Evolutionary conservation across 2,329 filamentous ascomycete species (phyloP).

Genomic region (Fusarium hainanense): DNA sequence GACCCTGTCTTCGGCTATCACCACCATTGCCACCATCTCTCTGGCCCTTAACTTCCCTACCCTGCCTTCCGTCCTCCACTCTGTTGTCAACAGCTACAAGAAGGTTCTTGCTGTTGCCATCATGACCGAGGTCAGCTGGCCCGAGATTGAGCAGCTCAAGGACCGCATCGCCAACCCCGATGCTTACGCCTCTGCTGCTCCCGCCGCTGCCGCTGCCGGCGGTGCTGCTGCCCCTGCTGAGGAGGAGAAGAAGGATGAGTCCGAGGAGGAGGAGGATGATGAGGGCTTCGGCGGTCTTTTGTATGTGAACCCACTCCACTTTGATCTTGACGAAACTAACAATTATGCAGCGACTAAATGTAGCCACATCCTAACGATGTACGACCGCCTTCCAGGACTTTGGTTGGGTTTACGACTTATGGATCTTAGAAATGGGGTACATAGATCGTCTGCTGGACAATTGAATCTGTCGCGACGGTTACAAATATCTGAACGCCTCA

Average conservation of each 20-base stretch:
- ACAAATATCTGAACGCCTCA: conserved; percentile 42
- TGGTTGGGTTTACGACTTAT: conserved; percentile 58
- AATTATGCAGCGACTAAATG: conserved; percentile 62
- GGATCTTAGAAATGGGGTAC: conserved; percentile 55
- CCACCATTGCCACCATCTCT: conserved; percentile 89
- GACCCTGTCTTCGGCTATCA: conserved; percentile 82
- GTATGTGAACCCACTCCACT: conserved; percentile 53
- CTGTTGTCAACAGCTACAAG: conserved; percentile 98
- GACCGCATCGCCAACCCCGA: conserved; percentile 99
- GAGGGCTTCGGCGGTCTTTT: conserved; percentile 86
- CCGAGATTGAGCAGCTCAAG: conserved; percentile 97
- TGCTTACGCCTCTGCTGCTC: conserved; percentile 87
- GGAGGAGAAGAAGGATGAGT: conserved; percentile 73
- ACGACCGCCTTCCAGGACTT: conserved; percentile 56
- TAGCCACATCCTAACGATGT: conserved; percentile 51
- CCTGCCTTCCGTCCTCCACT: conserved; percentile 95
- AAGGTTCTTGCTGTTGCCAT: conserved; percentile 90
- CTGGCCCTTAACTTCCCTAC: conserved; percentile 96
- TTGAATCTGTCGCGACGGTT: conserved; percentile 51
- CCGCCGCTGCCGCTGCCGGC: conserved; percentile 71
- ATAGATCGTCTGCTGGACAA: conserved; percentile 63
- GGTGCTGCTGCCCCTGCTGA: conserved; percentile 64
- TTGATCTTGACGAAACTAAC: conserved; percentile 52
- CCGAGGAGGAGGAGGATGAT: conserved; percentile 75
- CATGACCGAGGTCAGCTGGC: conserved; percentile 91